These are phyloP conservation scores for Inosperma sp. DNA, from an alignment of 768 basidiomycete genomes.

Conservation along the genomic window DNA sequence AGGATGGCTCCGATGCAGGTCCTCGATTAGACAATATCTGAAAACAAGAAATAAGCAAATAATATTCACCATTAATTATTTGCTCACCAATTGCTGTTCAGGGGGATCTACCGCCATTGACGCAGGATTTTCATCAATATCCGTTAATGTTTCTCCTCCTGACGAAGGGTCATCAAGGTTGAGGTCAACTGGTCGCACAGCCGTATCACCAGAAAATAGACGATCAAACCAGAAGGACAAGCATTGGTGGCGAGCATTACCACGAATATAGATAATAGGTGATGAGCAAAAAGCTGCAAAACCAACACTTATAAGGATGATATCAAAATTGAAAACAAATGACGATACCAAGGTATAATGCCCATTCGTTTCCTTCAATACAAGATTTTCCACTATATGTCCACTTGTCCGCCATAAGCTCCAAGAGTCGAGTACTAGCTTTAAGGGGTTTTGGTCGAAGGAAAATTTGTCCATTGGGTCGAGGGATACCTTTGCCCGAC, in stretches of 20 bases:
- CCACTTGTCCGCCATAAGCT: background rate
- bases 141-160: background rate
- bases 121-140: background rate
- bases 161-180: background rate
- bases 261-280: background rate
- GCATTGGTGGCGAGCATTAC: background rate
- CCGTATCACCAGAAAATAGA: background rate
- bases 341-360: background rate
- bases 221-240: background rate
- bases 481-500: background rate
- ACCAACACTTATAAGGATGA: background rate
- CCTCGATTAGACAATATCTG: background rate
- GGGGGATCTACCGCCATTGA: too few relatives aligned
- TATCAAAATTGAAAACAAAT: background rate
- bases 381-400: background rate
- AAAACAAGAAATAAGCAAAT: background rate
- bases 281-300: background rate
- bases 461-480: background rate
- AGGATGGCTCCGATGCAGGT: background rate
- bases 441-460: background rate
- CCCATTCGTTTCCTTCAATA: background rate
- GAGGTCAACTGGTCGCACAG: background rate
- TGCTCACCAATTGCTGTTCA: too few relatives aligned
- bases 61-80: background rate
- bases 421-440: background rate